Conservation (phyloP, 1,284 basidiomycete genomes). For the Microbotryum intermedium region DNA sequence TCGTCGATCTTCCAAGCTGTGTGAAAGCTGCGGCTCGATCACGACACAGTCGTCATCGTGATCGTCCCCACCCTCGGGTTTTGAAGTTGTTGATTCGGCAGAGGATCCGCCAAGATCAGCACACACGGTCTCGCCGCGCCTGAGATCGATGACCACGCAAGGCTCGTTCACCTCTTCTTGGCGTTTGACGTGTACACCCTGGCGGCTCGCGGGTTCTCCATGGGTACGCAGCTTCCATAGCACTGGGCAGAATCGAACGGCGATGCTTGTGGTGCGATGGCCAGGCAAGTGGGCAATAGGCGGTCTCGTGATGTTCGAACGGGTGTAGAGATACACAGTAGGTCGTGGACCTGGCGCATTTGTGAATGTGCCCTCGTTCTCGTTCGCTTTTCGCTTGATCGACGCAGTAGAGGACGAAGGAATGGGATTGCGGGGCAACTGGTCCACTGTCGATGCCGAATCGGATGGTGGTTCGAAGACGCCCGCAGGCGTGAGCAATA, state of each 20-base stretch:
- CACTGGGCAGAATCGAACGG: constrained; percentile 86
- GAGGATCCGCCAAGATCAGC: no score
- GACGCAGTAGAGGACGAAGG: background rate
- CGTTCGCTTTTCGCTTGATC: background rate
- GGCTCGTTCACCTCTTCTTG: constrained; percentile 47
- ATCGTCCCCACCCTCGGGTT: no score
- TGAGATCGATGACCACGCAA: no score
- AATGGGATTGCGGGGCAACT: background rate
- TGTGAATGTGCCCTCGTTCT: constrained; percentile 40
- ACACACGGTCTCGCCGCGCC: no score
- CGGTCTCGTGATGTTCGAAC: constrained; percentile 80
- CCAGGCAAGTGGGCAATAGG: constrained; percentile 93
- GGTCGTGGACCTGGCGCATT: constrained; percentile 39
- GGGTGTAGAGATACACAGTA: constrained; percentile 89
- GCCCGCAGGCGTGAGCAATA: constrained; percentile 89
- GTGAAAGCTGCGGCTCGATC: background rate
- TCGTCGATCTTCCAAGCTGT: background rate
- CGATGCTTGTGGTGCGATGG: constrained; percentile 89
- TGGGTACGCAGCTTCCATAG: constrained; percentile 71
- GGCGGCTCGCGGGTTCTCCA: constrained; percentile 57
- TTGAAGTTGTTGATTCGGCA: no score
- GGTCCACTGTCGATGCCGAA: background rate
- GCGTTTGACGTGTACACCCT: constrained; percentile 31
- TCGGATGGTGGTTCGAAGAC: constrained; percentile 82
- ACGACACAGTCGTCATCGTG: no score